Conservation (phyloP, 192 early-diverging fungal species). For the Thamnidium elegans region DNA sequence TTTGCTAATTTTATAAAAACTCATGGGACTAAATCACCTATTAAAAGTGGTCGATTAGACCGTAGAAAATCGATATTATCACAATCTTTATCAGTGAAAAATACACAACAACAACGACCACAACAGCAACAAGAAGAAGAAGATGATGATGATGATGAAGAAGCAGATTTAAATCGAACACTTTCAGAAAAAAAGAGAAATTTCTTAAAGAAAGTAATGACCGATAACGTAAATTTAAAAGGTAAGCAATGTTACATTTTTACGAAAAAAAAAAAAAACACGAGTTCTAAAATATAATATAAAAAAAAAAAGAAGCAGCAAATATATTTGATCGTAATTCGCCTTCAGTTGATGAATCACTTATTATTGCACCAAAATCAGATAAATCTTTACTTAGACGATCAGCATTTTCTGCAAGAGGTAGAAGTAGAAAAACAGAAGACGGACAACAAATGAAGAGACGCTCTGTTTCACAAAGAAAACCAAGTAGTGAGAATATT, state of each 20-base stretch:
- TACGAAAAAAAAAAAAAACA: slow-evolving; percentile 1
- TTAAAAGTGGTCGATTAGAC: background rate
- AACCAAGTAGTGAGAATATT: slow-evolving; percentile 1
- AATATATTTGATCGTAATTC: background rate
- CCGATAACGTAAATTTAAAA: background rate
- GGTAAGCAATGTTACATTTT: background rate
- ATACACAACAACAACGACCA: slow-evolving; percentile 2
- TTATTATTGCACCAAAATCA: slow-evolving; percentile 14
- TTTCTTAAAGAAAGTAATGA: slow-evolving; percentile 9
- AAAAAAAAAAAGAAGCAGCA: background rate
- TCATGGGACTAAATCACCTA: slow-evolving; percentile 5
- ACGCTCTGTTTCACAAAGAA: slow-evolving; percentile 3
- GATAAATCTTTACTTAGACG: slow-evolving; percentile 12
- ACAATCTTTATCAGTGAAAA: slow-evolving; percentile 1
- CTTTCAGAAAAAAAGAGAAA: slow-evolving; percentile 7
- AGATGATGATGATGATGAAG: background rate
- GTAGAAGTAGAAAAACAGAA: background rate
- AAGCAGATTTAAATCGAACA: background rate
- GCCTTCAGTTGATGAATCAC: background rate
- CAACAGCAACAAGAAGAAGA: no score
- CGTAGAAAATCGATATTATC: slow-evolving; percentile 8
- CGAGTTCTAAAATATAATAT: background rate
- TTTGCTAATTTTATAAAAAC: slow-evolving; percentile 14
- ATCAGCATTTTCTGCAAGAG: slow-evolving; percentile 21
- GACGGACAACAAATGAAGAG: background rate